Percentiles rank a stretch among this genome's conserved stretches.
These are phyloP conservation scores for Corymbia calophylla DNA, from an alignment of 441 rosid genomes.

Conservation along the genomic window DNA sequence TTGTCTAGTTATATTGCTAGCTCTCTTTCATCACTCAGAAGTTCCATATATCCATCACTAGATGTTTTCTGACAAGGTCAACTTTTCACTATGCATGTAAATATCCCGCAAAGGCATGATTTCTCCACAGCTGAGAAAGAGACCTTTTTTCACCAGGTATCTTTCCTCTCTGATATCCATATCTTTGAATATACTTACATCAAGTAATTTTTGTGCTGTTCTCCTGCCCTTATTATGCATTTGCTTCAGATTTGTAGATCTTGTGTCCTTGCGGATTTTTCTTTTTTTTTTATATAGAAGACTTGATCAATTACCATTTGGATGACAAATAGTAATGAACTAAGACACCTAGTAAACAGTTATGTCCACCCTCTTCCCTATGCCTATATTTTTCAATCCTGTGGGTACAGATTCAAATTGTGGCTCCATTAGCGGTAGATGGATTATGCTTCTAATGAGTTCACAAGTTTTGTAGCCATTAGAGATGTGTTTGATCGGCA, in stretches of 20 bases:
- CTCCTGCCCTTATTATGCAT: background rate
- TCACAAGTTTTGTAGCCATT: background rate
- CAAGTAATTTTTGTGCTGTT: background rate
- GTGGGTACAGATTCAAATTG: background rate
- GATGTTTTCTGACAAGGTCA: background rate
- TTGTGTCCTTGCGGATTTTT: background rate
- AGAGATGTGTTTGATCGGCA: background rate
- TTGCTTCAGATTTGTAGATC: background rate
- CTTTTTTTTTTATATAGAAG: background rate
- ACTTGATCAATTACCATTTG: background rate
- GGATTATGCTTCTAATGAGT: background rate
- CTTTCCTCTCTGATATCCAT: background rate
- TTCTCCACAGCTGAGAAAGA: slow-evolving; percentile 80
- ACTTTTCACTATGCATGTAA: background rate
- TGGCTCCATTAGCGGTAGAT: background rate
- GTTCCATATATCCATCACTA: background rate
- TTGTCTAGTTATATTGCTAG: background rate
- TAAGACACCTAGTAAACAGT: background rate
- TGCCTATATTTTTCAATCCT: background rate
- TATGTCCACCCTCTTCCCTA: background rate
- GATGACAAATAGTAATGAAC: background rate
- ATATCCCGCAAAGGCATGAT: slow-evolving; percentile 60
- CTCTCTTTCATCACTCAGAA: background rate
- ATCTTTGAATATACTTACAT: background rate
- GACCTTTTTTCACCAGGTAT: slow-evolving; percentile 78